Conservation (phyloP, 2,329 filamentous ascomycete genomes). For the Stenocarpella maydis region DNA sequence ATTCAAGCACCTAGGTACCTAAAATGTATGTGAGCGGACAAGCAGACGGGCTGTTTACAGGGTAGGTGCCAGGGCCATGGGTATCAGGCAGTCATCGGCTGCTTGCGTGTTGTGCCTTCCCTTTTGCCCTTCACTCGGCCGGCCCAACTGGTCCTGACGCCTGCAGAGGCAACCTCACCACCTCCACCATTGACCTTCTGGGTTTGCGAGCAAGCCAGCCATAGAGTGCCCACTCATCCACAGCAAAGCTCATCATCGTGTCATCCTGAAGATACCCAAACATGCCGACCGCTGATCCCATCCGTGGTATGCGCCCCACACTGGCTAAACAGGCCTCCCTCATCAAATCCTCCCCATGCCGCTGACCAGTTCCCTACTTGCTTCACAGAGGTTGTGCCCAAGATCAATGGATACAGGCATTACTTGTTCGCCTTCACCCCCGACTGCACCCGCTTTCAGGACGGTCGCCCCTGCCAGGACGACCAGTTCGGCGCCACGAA, state of each 20-base stretch:
- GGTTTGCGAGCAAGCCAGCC: neutral
- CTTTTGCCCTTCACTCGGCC: neutral
- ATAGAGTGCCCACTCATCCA: neutral
- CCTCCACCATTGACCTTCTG: no score
- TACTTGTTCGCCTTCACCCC: constrained; percentile 29
- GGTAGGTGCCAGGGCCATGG: neutral
- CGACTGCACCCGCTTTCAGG: neutral
- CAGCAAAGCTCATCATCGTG: neutral
- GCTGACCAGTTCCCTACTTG: neutral
- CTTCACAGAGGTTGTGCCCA: constrained; percentile 8
- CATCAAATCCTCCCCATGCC: neutral
- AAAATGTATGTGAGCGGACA: no score
- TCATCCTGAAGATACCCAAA: neutral
- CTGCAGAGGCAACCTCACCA: neutral
- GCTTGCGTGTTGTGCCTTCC: neutral
- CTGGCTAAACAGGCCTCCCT: neutral
- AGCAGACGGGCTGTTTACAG: neutral
- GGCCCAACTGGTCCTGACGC: neutral
- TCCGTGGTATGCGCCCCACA: neutral
- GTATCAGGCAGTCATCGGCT: neutral
- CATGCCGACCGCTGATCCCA: neutral
- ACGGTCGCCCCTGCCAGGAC: neutral
- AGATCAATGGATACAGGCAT: neutral
- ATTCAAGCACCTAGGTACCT: neutral
- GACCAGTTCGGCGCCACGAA: constrained; percentile 23